phyloP scores from a whole-genome alignment of 176 grass and related monocot genomes.

The barley (Hordeum vulgare) region DNA sequence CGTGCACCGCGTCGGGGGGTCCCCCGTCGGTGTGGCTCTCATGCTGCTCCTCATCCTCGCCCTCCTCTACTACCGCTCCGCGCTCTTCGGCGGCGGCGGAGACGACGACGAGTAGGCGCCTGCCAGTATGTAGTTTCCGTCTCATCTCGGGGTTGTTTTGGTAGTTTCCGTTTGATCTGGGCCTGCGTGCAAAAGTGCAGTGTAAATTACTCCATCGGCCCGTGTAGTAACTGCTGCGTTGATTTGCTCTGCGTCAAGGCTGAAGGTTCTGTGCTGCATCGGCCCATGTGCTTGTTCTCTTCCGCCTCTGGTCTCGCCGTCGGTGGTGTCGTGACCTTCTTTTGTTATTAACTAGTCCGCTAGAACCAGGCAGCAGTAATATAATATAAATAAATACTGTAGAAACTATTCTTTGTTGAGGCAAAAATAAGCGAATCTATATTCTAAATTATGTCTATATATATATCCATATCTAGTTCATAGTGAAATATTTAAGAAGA shows the following conservation, averaged over 20 bases:
- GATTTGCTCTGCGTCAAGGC: background rate
- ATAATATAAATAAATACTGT: no score
- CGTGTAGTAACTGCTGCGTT: background rate
- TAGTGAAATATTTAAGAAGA: no score
- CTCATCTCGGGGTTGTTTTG: background rate
- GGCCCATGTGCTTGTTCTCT: constrained; percentile 15
- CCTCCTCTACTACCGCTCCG: constrained; percentile 64
- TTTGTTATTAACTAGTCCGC: background rate
- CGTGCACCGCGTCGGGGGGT: constrained; percentile 63
- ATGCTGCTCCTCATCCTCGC: constrained; percentile 62
- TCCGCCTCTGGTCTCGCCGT: background rate
- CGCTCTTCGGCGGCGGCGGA: constrained; percentile 41
- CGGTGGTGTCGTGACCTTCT: background rate
- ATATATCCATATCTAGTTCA: no score
- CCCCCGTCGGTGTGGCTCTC: constrained; percentile 59
- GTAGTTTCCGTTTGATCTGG: background rate
- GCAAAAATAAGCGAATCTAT: no score
- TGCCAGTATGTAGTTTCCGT: background rate
- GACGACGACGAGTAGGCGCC: constrained; percentile 27
- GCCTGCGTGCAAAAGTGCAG: constrained; percentile 5
- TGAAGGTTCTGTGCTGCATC: constrained; percentile 35
- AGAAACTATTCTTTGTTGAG: no score
- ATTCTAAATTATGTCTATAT: no score
- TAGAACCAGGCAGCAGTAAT: background rate
- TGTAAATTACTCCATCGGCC: no score